Conservation (phyloP, 768 basidiomycete species). For the Inosperma sp. region DNA sequence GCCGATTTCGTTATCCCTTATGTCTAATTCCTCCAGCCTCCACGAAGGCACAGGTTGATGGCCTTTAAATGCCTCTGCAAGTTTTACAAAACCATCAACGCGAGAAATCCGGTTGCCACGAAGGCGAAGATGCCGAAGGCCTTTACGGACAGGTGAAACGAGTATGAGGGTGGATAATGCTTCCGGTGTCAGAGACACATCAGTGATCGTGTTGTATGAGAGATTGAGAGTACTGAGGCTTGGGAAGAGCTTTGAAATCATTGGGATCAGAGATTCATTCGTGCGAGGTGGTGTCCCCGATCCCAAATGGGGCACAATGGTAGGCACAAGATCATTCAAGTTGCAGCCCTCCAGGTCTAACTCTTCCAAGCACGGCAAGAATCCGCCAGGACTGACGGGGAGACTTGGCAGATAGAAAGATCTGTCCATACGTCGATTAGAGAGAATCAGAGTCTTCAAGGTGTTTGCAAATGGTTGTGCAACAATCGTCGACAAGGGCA, state of each 20-base stretch:
- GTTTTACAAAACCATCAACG: conserved; percentile 55
- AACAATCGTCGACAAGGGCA: conserved; percentile 62
- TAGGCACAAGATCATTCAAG: conserved; percentile 53
- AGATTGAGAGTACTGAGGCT: conserved; percentile 63
- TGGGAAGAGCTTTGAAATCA: conserved; percentile 66
- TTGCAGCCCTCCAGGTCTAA: conserved; percentile 71
- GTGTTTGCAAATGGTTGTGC: conserved; percentile 56
- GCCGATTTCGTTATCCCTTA: conserved; percentile 76
- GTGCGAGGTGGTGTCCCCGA: conserved; percentile 39
- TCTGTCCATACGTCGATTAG: conserved; percentile 62
- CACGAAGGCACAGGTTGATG: conserved; percentile 59
- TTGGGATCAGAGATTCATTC: conserved; percentile 51
- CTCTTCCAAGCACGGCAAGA: conserved; percentile 69
- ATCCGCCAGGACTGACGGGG: conserved; percentile 28
- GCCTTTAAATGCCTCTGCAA: conserved; percentile 64
- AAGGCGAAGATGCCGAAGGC: conserved; percentile 60
- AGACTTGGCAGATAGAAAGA: conserved; percentile 51
- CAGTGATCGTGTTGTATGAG: conserved; percentile 68
- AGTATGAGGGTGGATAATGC: conserved; percentile 50
- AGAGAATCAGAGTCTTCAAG: conserved; percentile 54
- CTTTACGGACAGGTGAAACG: conserved; percentile 41
- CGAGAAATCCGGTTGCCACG: conserved; percentile 63
- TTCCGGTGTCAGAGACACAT: conserved; percentile 44
- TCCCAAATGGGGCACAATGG: conserved; percentile 34
- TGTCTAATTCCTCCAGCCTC: conserved; percentile 78